Evolutionary conservation across 2,329 filamentous ascomycete species (phyloP).

Genomic region (Biscogniauxia mediterranea): DNA sequence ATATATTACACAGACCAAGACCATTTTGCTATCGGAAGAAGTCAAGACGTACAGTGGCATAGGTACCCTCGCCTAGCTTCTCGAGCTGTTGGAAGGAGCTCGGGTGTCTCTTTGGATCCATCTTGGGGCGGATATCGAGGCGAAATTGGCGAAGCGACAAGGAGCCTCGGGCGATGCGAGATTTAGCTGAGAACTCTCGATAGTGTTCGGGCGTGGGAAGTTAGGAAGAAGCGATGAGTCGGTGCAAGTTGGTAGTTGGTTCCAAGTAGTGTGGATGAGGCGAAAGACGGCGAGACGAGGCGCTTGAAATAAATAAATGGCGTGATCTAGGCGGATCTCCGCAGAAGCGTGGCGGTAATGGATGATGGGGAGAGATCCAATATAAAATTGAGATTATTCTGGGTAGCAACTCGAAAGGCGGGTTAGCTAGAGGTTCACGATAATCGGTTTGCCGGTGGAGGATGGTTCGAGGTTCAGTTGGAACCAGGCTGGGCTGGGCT

Average conservation of each 20-base stretch:
- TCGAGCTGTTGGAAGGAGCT: constrained; percentile 99
- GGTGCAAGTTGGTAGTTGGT: neutral
- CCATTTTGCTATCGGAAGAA: neutral
- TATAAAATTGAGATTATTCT: neutral
- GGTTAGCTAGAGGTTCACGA: neutral
- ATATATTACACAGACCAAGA: constrained; percentile 22
- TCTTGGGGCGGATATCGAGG: constrained; percentile 39
- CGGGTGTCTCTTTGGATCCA: constrained; percentile 91
- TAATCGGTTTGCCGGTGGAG: neutral
- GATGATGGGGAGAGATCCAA: neutral
- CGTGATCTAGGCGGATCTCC: neutral
- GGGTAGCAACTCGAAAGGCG: neutral
- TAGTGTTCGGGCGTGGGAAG: neutral
- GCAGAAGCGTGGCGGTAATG: neutral
- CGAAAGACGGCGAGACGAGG: neutral
- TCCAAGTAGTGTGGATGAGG: neutral
- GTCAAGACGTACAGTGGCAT: constrained; percentile 75
- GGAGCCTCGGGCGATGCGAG: neutral
- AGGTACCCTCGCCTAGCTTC: constrained; percentile 97
- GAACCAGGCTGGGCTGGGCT: neutral
- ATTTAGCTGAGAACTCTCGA: neutral
- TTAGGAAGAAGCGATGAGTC: neutral
- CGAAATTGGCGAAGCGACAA: neutral
- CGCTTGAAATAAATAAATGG: neutral
- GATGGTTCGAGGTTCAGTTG: neutral